Base-by-base conservation (phyloP, 192 early-diverging fungal genomes). In the Dissophora globulifera region DNA sequence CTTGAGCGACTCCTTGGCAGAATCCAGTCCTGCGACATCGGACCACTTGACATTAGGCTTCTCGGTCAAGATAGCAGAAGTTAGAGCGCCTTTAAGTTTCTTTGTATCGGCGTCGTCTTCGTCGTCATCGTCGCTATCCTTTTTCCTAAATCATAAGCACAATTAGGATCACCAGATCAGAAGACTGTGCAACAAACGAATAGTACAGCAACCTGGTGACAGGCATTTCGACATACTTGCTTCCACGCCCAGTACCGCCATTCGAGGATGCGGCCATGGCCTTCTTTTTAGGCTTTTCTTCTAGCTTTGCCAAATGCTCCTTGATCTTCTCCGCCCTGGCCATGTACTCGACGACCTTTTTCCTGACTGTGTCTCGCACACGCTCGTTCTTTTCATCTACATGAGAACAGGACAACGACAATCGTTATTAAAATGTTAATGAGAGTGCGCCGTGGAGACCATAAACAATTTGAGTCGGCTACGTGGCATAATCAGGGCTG, bases 41-140 rank as follows among this genome's bases (percentile, higher is more conserved):
- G 94, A 91, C 97, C 97, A 99, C 57, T 87, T 91, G 38, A 99
- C 90, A 74, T 98, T 97, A 27, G 97, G 96, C 62, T 96, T 99
- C 66, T 99, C 96, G 52, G 88, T 91, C 66, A 99, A 76, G 68
- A 99, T 96, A 2, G 96, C 96, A 12, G 92, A 65, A 16, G 70
- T 65, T 42, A 84, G 47, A 2, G 83, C 83, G 4, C 65, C 71
- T 30, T 71, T 78, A 27, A 84, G 48, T 52, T 84, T 84, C 62
- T 84, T 82, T 41, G 72, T 80, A 22, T 84, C 83, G 1, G 78
- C 58, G 50, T 84, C 82, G 3, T 84, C 81, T 6, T 74, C 78
- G n/a, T 68, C 81, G 25, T 80, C 78, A 46, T 82, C 81, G 20
- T 65, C 70, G 27, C 78, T 78, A 38, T 79, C 81, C 66, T 85